Evolutionary conservation across 768 basidiomycete genomes (phyloP), one percentile per base, ranked within the genome.

Genomic region (Kwoniella sp.): DNA sequence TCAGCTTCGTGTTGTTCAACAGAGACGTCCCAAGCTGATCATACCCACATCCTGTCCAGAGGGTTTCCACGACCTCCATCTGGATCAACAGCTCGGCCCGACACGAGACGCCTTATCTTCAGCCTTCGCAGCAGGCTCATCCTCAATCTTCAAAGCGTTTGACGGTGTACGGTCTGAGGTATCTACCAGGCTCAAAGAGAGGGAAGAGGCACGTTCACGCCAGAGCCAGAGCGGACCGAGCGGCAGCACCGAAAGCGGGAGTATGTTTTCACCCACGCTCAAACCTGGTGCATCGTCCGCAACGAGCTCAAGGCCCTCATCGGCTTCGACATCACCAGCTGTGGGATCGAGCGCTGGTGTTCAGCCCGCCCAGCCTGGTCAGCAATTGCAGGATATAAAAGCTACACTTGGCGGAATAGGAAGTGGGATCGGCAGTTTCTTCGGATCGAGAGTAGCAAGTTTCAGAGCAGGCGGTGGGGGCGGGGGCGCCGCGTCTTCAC

Each of bases 31-130:
- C 7, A 25, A 9, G 27, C 24, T 44, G 46, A 15, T 13, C 10
- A 33, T 30, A 22, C 21, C 47, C 21, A 36, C 22, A 27, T 33
- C 21, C 2, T 8, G n/a, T 46, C 12, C 36, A 61, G 94, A 98
- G 81, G 93, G 94, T 1, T 86, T 98, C 19, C 92, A 96, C 76
- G 95, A 97, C 27, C 85, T 99, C 55, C 91, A 90, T 77, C 80
- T 97, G 3, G 91, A 96, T 30, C 90, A 96, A 79, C 91, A 93
- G 71, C 85, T 96, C n/a, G 92, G 88, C 4, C 92, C 95, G 1
- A 89, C 93, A 0, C 86, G 91, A 8, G 93, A 97, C 78, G 96
- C 90, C 1, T 87, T 96, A 47, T 85, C 88, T 8, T 85, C 88
- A 30, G 92, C 91, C 0, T 70, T 93, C 51, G 92, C 96, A 78